Base-by-base conservation (phyloP, 2,329 filamentous ascomycete genomes). In the Xylariaceae sp. region DNA sequence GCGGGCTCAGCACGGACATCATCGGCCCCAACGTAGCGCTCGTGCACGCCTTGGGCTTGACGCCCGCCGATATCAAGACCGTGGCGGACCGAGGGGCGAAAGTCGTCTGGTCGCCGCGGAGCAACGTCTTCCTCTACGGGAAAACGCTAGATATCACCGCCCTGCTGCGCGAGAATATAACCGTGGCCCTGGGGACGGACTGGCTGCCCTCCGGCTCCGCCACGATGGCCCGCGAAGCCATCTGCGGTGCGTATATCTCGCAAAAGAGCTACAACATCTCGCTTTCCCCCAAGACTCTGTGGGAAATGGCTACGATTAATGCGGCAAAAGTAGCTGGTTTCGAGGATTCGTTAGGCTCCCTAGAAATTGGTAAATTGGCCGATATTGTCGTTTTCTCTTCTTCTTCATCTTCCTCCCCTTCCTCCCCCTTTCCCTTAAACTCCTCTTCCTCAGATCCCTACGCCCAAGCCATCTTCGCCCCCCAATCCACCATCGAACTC, bases 351-450 rank as follows among this genome's bases (percentile, higher is more conserved):
- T 63, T 76, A 19, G 75, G 75, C 1, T 72, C 70, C 6, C 67
- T 79, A 41, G 69, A 68, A 3, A 68, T 65, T 26, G 73, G 74
- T 0, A 74, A 73, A 54, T 58, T 67, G 32, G 75, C 75, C 1
- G 76, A 78, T 61, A 58, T 78, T 3, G 69, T 73, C 9, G 65
- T 77, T 1, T 74, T 76, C 50, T 69, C 35, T 71, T 50, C 67
- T 42, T 1, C 40, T 30, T 4, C 27, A 11, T 32, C 29, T 9
- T 3, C n/a, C 4, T 19, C 29, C 19, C 1, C 19, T 19, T 19
- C 19, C 19, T 19, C 1, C 19, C 19, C 19, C 1, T 74, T 76
- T 50, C 69, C 35, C 71, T 49, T 67, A 44, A 1, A 44, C 27
- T 4, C 27, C 27, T 32, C 29, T 5, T 3, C 11, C 6, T 19